Percentiles rank a stretch among this genome's conserved stretches.
These are phyloP conservation scores for Dovyalis caffra DNA, from an alignment of 345 rosid genomes.

Conservation along the genomic window DNA sequence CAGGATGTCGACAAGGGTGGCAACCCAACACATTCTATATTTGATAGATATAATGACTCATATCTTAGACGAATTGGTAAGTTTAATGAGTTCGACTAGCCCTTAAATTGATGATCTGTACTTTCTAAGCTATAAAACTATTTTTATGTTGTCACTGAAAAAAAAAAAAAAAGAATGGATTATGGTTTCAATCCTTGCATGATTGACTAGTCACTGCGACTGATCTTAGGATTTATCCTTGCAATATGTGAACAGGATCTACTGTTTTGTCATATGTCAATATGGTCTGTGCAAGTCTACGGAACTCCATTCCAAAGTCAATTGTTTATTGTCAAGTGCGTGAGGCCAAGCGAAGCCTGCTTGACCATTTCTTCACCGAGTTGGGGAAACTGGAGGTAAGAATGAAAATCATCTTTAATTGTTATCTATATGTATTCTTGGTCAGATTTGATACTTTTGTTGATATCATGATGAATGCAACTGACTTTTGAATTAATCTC, in stretches of 20 bases:
- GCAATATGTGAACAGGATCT: conserved; percentile 52
- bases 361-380: conserved; percentile 88
- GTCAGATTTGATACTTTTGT: neutral
- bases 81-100: conserved; percentile 4
- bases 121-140: no score
- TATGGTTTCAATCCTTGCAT: neutral
- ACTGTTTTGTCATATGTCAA: conserved; percentile 88
- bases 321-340: conserved; percentile 95
- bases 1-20: conserved; percentile 98
- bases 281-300: conserved; percentile 86
- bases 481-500: conserved; percentile 5
- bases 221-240: neutral
- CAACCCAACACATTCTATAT: conserved; percentile 91
- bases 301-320: conserved; percentile 93
- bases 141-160: no score
- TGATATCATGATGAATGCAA: neutral
- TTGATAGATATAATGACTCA: conserved; percentile 86
- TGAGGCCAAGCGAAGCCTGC: conserved; percentile 93
- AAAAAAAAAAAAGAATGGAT: neutral
- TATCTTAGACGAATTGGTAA: conserved; percentile 95
- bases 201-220: neutral
- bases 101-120: neutral
- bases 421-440: neutral
- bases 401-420: neutral
- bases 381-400: conserved; percentile 89